Evolutionary conservation across 495 filamentous ascomycete genomes (phyloP).

Genomic region (Cenococcum geophilum): DNA sequence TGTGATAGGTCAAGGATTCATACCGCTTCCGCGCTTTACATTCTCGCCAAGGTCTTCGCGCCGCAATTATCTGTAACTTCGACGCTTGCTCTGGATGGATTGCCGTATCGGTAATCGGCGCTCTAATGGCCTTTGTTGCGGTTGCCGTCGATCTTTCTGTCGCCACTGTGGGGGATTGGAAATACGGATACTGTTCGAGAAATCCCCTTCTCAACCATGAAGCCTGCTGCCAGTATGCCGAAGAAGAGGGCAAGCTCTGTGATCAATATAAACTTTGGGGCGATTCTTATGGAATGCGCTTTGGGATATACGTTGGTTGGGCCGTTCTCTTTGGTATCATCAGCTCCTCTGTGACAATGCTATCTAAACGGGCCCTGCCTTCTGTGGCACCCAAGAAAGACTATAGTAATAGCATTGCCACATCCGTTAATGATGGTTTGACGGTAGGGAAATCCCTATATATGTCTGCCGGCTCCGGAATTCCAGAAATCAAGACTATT

Average conservation of each 20-base stretch:
- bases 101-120: slow-evolving; percentile 46
- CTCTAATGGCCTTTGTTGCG: slow-evolving; percentile 48
- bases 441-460: slow-evolving; percentile 46
- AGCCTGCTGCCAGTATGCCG: slow-evolving; percentile 38
- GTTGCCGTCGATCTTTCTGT: slow-evolving; percentile 48
- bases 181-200: slow-evolving; percentile 45
- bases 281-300: slow-evolving; percentile 34
- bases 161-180: slow-evolving; percentile 47
- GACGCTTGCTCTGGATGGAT: slow-evolving; percentile 47
- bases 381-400: slow-evolving; percentile 32
- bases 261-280: slow-evolving; percentile 10
- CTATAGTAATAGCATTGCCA: slow-evolving; percentile 17
- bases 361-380: slow-evolving; percentile 46
- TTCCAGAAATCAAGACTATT: slow-evolving; percentile 55
- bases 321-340: slow-evolving; percentile 46
- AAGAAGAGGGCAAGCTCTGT: slow-evolving; percentile 11
- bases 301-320: slow-evolving; percentile 45
- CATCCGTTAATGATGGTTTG: slow-evolving; percentile 6
- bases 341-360: slow-evolving; percentile 46
- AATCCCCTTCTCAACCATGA: slow-evolving; percentile 43
- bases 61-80: slow-evolving; percentile 29
- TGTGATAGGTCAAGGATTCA: slow-evolving; percentile 46
- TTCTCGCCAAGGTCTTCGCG: slow-evolving; percentile 37
- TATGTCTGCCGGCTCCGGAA: slow-evolving; percentile 50
- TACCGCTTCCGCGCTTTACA: slow-evolving; percentile 44